Percentiles rank a stretch among this genome's conserved stretches.
Evolutionary conservation across 352 stramenopile genomes (phyloP).

Genomic region (Phytopythium chamaehyphon): DNA sequence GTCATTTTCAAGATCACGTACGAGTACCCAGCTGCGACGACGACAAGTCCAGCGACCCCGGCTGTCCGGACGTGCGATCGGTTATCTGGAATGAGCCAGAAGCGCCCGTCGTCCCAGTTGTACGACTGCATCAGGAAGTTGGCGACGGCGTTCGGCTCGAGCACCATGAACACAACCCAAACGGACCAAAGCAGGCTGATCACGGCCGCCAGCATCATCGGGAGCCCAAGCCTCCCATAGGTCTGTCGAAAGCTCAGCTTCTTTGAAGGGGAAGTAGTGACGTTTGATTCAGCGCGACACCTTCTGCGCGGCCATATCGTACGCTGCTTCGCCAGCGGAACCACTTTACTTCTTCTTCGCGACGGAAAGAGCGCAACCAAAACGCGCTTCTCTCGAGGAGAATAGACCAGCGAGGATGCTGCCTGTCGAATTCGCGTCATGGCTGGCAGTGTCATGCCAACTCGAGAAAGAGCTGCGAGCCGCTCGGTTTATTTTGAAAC

Average conservation of each 20-base stretch:
- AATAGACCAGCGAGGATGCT: too few relatives aligned
- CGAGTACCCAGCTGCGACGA: slow-evolving; percentile 8
- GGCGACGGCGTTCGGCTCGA: slow-evolving; percentile 22
- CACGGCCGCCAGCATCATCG: slow-evolving; percentile 16
- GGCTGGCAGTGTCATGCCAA: too few relatives aligned
- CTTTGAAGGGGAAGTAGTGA: not conserved
- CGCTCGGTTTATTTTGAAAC: too few relatives aligned
- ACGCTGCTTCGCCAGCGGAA: too few relatives aligned
- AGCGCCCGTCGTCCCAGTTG: slow-evolving; percentile 26
- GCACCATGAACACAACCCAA: slow-evolving; percentile 24
- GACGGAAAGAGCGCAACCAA: too few relatives aligned
- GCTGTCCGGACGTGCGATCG: slow-evolving; percentile 6
- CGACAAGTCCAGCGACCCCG: slow-evolving; percentile 9
- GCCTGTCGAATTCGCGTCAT: too few relatives aligned
- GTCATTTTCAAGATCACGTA: slow-evolving; percentile 25
- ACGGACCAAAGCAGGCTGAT: slow-evolving; percentile 25
- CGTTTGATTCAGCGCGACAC: too few relatives aligned
- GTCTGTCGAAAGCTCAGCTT: slow-evolving; percentile 14
- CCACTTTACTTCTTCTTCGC: too few relatives aligned
- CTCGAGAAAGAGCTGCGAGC: too few relatives aligned
- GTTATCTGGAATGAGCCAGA: slow-evolving; percentile 31
- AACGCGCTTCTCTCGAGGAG: too few relatives aligned
- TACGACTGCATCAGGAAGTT: slow-evolving; percentile 35
- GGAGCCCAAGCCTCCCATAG: slow-evolving; percentile 15
- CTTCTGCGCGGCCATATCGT: too few relatives aligned